Evolutionary conservation across 768 basidiomycete species (phyloP).

Genomic region (Rhodotorula taiwanensis): DNA sequence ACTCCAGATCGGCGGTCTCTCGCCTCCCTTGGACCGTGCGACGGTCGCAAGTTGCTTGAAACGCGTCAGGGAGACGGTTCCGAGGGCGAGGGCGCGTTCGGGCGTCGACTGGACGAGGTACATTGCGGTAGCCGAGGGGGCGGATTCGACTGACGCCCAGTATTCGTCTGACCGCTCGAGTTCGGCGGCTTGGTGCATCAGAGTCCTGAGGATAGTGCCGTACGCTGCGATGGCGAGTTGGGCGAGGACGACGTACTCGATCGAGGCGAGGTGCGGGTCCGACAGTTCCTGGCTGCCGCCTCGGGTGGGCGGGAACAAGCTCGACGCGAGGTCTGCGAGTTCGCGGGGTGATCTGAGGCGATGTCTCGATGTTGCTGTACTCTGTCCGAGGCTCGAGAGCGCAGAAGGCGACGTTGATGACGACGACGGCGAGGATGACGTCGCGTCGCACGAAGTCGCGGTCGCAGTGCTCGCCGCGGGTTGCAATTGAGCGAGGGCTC

Average conservation of each 20-base stretch:
- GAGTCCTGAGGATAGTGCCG: slow-evolving; percentile 36
- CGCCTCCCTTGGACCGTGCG: slow-evolving; percentile 50
- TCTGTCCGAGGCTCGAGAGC: too few species aligned
- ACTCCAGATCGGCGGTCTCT: slow-evolving; percentile 51
- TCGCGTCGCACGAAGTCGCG: not conserved
- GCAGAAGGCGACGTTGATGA: not conserved
- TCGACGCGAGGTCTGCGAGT: slow-evolving; percentile 15
- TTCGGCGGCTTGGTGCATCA: slow-evolving; percentile 60
- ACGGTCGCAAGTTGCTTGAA: slow-evolving; percentile 46
- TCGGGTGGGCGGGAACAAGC: slow-evolving; percentile 27
- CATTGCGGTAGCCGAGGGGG: slow-evolving; percentile 52
- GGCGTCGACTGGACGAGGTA: slow-evolving; percentile 63
- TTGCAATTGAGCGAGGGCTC: slow-evolving; percentile 6
- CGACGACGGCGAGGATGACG: not conserved
- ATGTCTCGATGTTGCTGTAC: not conserved
- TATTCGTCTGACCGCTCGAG: slow-evolving; percentile 73
- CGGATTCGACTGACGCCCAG: slow-evolving; percentile 71
- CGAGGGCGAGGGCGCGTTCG: slow-evolving; percentile 47
- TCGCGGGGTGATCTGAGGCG: not conserved
- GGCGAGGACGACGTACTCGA: slow-evolving; percentile 29
- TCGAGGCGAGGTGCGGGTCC: slow-evolving; percentile 5
- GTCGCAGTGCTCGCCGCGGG: not conserved
- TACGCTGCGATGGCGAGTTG: slow-evolving; percentile 20
- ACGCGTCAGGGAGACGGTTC: slow-evolving; percentile 33
- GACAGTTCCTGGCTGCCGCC: not conserved